Base-by-base conservation (phyloP, 2,329 filamentous ascomycete species). In the Berkeleyomyces rouxiae region DNA sequence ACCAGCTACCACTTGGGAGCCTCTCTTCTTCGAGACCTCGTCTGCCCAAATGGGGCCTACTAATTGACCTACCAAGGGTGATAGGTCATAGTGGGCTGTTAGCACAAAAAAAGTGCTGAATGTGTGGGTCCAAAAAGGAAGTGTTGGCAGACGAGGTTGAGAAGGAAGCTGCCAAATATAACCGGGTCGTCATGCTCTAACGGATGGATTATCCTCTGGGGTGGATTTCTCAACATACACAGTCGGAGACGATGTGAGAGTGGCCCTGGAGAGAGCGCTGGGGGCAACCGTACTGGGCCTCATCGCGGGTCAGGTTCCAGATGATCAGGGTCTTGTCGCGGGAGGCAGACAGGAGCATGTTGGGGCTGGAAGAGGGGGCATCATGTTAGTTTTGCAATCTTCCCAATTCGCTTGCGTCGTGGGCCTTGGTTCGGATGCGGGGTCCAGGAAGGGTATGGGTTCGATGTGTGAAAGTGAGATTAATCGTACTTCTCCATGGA, bases 181-280 rank as follows among this genome's bases (percentile, higher is more conserved):
- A 40, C 39, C 43, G 37, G 23, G 51, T 55, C 51, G 51, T 31
- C 47, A 36, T 16, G 13, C 43, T 36, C 53, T 33, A 33, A 53
- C 31, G 9, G 51, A 44, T 23, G 42, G 23, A 53, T 59, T 55
- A 64, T 59, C 53, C 51, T 31, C 39, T 49, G 55, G 43, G 60
- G 33, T 61, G 23, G 51, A 23, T 33, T 61, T 61, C 66, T 65
- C 68, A 74, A 88, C 89, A 73, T 93, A 95, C 93, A 81, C 93
- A 97, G 87, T 99, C 93, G 78, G 93, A 97, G 76, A 99, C 91
- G 78, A 99, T 99, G 87, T 99, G 93, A 69, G 91, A 96, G 85
- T 99, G 93, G 74, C 93, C 93, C 81, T 95, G 87, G 71, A 99
- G 90, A 75, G 90, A 95, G 80, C 93, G 87, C 86, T 99, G 97